phyloP scores from a whole-genome alignment of 73 alveolate species.

The Stentor roeselii region DNA sequence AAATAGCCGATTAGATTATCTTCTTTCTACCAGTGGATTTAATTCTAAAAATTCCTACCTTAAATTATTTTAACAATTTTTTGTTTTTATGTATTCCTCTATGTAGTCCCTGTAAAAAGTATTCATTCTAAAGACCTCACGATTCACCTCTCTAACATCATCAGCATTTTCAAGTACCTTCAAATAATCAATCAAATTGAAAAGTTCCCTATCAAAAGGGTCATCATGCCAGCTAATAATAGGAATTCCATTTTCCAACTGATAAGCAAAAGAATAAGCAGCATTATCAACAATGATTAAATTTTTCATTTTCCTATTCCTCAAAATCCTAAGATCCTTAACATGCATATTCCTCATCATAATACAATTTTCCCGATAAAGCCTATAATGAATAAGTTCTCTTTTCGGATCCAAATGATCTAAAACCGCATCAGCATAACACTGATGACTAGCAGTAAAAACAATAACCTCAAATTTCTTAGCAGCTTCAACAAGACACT shows the following conservation, averaged over 20 bases:
- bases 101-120: neutral
- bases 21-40: no score
- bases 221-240: constrained; percentile 71
- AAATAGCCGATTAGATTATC: no score
- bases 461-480: constrained; percentile 59
- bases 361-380: constrained; percentile 72
- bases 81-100: neutral
- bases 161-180: constrained; percentile 28
- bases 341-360: constrained; percentile 39
- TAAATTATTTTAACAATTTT: no score
- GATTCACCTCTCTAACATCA: neutral
- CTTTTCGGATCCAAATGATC: constrained; percentile 73
- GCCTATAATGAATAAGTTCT: constrained; percentile 61
- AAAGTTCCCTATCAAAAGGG: constrained; percentile 59
- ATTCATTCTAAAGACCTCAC: neutral
- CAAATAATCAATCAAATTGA: constrained; percentile 36
- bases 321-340: constrained; percentile 46
- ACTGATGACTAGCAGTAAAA: constrained; percentile 72
- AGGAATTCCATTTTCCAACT: constrained; percentile 78
- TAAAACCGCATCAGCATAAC: constrained; percentile 81
- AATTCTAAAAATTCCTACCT: no score
- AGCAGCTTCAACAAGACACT: constrained; percentile 64
- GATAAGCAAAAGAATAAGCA: constrained; percentile 63
- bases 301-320: constrained; percentile 45
- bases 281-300: constrained; percentile 51